phyloP scores from a whole-genome alignment of 306 rosid genomes.

The Trichosanthes truncata region DNA sequence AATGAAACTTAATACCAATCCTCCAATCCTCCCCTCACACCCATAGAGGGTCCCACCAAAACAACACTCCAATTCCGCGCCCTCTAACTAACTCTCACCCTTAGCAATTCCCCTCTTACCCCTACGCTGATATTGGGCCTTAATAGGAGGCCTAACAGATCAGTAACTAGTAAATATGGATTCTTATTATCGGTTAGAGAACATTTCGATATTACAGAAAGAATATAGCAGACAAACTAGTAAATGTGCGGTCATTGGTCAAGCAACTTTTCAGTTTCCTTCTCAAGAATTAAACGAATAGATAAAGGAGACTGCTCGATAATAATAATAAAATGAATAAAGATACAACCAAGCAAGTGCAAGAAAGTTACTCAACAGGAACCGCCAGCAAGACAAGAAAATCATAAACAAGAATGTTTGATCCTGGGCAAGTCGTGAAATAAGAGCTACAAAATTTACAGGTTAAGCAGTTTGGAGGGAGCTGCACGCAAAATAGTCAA shows the following conservation, averaged over 20 bases:
- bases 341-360: not conserved
- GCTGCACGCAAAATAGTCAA: slow-evolving; percentile 87
- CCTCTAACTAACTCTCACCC: too few relatives aligned
- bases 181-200: not conserved
- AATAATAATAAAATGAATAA: not conserved
- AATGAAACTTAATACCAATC: too few relatives aligned
- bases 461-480: slow-evolving; percentile 89
- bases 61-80: too few relatives aligned
- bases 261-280: not conserved
- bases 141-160: too few relatives aligned
- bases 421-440: not conserved
- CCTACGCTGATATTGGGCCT: too few relatives aligned
- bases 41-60: too few relatives aligned
- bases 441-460: slow-evolving; percentile 41
- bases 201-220: not conserved
- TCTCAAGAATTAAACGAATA: not conserved
- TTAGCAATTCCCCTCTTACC: too few relatives aligned
- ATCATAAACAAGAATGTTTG: not conserved
- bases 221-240: not conserved
- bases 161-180: not conserved
- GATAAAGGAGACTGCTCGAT: not conserved
- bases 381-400: not conserved
- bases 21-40: too few relatives aligned
- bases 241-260: not conserved
- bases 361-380: not conserved